These are phyloP conservation scores for Teunomyces tritomae DNA, from an alignment of 805 yeast species.

Conservation along the genomic window DNA sequence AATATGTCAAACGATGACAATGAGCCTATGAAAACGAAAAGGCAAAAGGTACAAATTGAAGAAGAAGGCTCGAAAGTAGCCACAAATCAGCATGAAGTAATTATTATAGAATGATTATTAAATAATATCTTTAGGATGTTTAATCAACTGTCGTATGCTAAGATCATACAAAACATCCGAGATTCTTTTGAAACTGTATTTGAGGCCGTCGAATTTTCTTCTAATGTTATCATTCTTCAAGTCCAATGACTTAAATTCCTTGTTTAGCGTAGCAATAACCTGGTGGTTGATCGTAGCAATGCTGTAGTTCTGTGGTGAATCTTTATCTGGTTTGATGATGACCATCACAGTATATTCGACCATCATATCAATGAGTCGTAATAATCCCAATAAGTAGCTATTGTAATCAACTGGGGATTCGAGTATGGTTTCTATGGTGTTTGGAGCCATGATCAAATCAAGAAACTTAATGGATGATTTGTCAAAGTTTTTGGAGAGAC, in stretches of 20 bases:
- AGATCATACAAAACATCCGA: slow-evolving; percentile 27
- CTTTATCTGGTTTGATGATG: slow-evolving; percentile 18
- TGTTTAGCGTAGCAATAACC: slow-evolving; percentile 21
- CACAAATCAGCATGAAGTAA: background rate
- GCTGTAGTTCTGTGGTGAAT: slow-evolving; percentile 12
- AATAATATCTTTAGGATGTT: background rate
- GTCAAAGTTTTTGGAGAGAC: slow-evolving; percentile 9
- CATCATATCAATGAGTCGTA: slow-evolving; percentile 20
- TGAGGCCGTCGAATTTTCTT: slow-evolving; percentile 27
- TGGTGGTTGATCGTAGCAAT: slow-evolving; percentile 20
- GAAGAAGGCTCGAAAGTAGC: background rate
- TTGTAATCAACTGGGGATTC: slow-evolving; percentile 17
- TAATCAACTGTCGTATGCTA: slow-evolving; percentile 9
- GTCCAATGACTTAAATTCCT: slow-evolving; percentile 27
- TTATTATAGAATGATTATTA: background rate
- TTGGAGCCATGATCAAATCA: slow-evolving; percentile 22
- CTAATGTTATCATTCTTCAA: slow-evolving; percentile 27
- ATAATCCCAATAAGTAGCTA: slow-evolving; percentile 20
- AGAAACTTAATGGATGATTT: background rate
- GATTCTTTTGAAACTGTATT: slow-evolving; percentile 25
- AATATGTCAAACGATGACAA: background rate
- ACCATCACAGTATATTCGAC: slow-evolving; percentile 24
- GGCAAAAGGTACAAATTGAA: background rate
- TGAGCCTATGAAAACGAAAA: slow-evolving; percentile 8
- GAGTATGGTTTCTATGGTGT: slow-evolving; percentile 11